Percentiles rank a stretch among this genome's conserved stretches.
Evolutionary conservation across 1,284 basidiomycete genomes (phyloP).

Genomic region (Pseudozyma pruni): DNA sequence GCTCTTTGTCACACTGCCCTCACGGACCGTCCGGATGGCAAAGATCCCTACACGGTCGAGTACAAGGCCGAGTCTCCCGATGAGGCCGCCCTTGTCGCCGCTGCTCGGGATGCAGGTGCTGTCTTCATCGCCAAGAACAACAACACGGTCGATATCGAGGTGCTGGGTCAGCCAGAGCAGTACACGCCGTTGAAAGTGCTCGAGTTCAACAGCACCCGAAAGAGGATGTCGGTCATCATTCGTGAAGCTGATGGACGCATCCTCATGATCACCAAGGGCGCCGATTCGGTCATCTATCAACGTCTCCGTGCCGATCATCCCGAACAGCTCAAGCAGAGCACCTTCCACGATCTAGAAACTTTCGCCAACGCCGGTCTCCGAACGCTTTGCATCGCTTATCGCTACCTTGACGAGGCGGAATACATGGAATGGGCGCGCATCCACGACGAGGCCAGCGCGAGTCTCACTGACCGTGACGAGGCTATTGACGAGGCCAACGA

Average conservation of each 20-base stretch:
- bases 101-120: conserved; percentile 91
- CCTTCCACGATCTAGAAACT: conserved; percentile 85
- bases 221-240: conserved; percentile 91
- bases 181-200: conserved; percentile 83
- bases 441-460: conserved; percentile 82
- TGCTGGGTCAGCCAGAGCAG: conserved; percentile 85
- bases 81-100: conserved; percentile 90
- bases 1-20: conserved; percentile 92
- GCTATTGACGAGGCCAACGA: conserved; percentile 89
- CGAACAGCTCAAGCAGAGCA: conserved; percentile 78
- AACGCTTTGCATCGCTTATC: conserved; percentile 88
- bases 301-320: conserved; percentile 82
- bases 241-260: conserved; percentile 83
- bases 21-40: conserved; percentile 70
- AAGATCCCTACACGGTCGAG: conserved; percentile 77
- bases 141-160: conserved; percentile 85
- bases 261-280: conserved; percentile 92
- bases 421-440: conserved; percentile 82
- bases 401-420: conserved; percentile 82
- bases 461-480: conserved; percentile 83
- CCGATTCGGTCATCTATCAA: conserved; percentile 92
- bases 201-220: conserved; percentile 92
- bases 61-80: conserved; percentile 97
- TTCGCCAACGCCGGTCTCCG: conserved; percentile 93
- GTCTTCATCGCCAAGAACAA: conserved; percentile 84